Evolutionary conservation across 2,329 filamentous ascomycete genomes (phyloP), one percentile per base, ranked within the genome.

Genomic region (Penicillium capsulatum): DNA sequence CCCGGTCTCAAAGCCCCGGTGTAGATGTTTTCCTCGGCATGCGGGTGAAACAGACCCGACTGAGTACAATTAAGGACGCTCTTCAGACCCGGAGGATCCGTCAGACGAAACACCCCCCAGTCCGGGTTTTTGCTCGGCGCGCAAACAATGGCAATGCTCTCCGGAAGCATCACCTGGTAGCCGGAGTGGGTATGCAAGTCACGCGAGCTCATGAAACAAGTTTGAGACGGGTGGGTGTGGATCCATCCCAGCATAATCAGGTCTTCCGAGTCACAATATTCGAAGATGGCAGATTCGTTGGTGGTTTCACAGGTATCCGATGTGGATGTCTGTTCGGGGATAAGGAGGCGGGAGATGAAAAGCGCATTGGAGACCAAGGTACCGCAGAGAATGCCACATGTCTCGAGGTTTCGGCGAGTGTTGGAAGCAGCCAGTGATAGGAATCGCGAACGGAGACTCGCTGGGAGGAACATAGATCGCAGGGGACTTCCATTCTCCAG

Each of bases 91-190:
- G 92, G 91, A 0, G 92, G 92, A 64, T 96, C 86, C 0, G 92
- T 98, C 3, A 98, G 73, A 22, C 92, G 81, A 67, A 97, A 98
- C 16, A 94, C 84, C 34, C 92, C 92, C 73, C 87, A 91, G 46
- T 87, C 91, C 19, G 60, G 57, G 26, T 75, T 73, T 55, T 85
- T 87, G 40, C 77, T 84, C 0, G 92, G 92, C 4, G 92, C 87
- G 67, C 92, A 98, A 27, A 98, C 92, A 56, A 98, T 94, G 3
- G 92, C 92, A 47, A 98, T 89, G 55, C 87, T 94, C 71, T 98
- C 92, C 1, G 89, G 84, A 67, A 97, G 79, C 88, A 96, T 96
- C 44, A 92, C 82, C 66, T 98, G 92, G 62, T 96, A 97, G 8
- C 89, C 89, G 3, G 83, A 83, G 59, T 95, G 91, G 0, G 94